Percentiles rank a stretch among this genome's conserved stretches.
These are phyloP conservation scores for Picea glauca DNA, from an alignment of 75 land plant species.

Conservation along the genomic window DNA sequence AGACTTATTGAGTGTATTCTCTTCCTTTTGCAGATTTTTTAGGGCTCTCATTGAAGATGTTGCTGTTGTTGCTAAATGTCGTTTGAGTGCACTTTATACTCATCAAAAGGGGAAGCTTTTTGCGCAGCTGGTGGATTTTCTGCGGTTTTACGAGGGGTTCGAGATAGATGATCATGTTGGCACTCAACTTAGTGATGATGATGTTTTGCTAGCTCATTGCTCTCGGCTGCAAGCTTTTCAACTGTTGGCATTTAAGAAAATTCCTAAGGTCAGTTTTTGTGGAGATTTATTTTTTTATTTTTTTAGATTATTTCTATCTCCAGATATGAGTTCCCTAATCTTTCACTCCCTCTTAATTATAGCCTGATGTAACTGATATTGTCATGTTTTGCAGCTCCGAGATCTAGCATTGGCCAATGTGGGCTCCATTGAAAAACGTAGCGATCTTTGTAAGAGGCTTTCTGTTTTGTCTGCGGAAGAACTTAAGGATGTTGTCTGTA, in stretches of 20 bases:
- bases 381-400: slow-evolving; percentile 47
- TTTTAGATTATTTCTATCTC: not conserved
- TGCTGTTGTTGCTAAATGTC: slow-evolving; percentile 88
- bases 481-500: slow-evolving; percentile 76
- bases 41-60: slow-evolving; percentile 84
- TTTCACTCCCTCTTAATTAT: not conserved
- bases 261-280: slow-evolving; percentile 64
- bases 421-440: slow-evolving; percentile 81
- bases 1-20: not conserved
- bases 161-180: slow-evolving; percentile 95
- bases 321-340: not conserved
- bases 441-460: slow-evolving; percentile 67
- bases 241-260: slow-evolving; percentile 65
- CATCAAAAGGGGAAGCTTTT: slow-evolving; percentile 86
- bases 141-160: slow-evolving; percentile 89
- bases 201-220: slow-evolving; percentile 82
- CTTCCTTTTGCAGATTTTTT: slow-evolving; percentile 12
- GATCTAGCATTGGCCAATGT: slow-evolving; percentile 85
- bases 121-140: slow-evolving; percentile 86
- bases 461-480: slow-evolving; percentile 65
- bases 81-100: slow-evolving; percentile 76
- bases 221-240: slow-evolving; percentile 78
- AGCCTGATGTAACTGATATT: not conserved
- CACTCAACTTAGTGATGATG: slow-evolving; percentile 76
- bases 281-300: not conserved